Evolutionary conservation across 1,284 basidiomycete genomes (phyloP).

Genomic region (Sporisorium graminicola): DNA sequence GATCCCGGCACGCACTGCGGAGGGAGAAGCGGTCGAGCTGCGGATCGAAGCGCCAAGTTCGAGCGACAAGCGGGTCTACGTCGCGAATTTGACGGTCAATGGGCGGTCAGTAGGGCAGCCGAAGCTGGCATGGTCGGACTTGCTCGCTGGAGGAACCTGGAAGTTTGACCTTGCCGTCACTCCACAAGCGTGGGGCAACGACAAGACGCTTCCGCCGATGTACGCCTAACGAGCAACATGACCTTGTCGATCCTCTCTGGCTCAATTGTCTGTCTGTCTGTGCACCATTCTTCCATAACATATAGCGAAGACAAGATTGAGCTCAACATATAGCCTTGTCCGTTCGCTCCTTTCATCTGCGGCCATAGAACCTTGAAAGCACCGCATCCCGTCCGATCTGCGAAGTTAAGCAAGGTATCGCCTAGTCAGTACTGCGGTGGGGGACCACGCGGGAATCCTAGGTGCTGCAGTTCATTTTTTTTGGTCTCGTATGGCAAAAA

Average conservation of each 20-base stretch:
- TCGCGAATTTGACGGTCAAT: conserved; percentile 32
- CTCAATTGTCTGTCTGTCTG: not conserved
- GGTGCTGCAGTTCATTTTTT: conserved; percentile 78
- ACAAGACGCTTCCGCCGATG: conserved; percentile 6
- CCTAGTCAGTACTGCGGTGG: conserved; percentile 85
- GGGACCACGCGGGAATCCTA: conserved; percentile 85
- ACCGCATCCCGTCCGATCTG: conserved; percentile 85
- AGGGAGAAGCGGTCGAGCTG: conserved; percentile 6
- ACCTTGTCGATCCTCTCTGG: conserved; percentile 80
- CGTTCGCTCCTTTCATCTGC: conserved; percentile 76
- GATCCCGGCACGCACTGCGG: conserved; percentile 71
- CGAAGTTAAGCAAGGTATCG: conserved; percentile 83
- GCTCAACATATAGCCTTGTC: too few relatives aligned
- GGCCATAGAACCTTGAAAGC: conserved; percentile 83
- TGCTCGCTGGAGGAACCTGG: conserved; percentile 41
- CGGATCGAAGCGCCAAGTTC: conserved; percentile 25
- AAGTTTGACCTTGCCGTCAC: conserved; percentile 23
- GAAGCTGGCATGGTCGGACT: conserved; percentile 33
- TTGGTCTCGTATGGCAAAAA: not conserved
- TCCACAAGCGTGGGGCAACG: conserved; percentile 41
- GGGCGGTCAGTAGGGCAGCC: conserved; percentile 18
- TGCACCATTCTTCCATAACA: conserved; percentile 55
- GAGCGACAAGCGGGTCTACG: conserved; percentile 30
- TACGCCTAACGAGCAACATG: conserved; percentile 65
- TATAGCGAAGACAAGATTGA: conserved; percentile 73